These are phyloP conservation scores for Peronospora belbahrii DNA, from an alignment of 352 stramenopile genomes.

Conservation along the genomic window DNA sequence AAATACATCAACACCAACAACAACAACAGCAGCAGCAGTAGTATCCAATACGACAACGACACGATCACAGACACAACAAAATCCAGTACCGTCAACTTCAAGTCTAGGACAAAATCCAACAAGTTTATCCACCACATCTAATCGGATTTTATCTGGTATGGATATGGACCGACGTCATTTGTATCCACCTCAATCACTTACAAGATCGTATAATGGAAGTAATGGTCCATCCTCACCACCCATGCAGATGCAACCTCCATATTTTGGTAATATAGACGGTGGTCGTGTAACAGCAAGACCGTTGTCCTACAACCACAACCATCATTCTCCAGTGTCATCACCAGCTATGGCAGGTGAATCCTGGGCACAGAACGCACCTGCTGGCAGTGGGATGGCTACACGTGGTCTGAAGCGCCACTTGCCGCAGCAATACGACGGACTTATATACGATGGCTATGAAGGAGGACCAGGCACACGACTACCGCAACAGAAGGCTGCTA, in stretches of 20 bases:
- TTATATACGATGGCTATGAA: conserved; percentile 7
- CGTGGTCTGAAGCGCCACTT: conserved; percentile 39
- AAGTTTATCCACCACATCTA: too few relatives aligned
- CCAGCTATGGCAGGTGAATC: conserved; percentile 22
- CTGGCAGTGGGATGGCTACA: not conserved
- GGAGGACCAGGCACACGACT: not conserved
- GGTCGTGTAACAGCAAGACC: conserved; percentile 14
- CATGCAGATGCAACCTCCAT: conserved; percentile 21
- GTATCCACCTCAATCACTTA: conserved; percentile 7
- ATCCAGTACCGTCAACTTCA: not conserved
- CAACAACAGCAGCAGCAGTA: not conserved
- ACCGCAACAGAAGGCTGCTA: conserved; percentile 5
- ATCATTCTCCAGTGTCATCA: conserved; percentile 23
- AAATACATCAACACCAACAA: not conserved
- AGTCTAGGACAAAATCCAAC: not conserved
- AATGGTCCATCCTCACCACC: conserved; percentile 4
- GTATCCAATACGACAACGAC: not conserved
- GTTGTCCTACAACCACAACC: conserved; percentile 18
- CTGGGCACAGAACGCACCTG: conserved; percentile 10
- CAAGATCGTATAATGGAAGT: conserved; percentile 6
- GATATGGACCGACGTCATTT: conserved; percentile 9
- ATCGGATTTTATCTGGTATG: conserved; percentile 8
- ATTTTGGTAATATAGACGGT: conserved; percentile 6
- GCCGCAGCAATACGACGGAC: conserved; percentile 23
- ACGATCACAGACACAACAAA: conserved; percentile 4